Conservation (phyloP, 495 filamentous ascomycete species). For the Recurvomyces mirabilis region DNA sequence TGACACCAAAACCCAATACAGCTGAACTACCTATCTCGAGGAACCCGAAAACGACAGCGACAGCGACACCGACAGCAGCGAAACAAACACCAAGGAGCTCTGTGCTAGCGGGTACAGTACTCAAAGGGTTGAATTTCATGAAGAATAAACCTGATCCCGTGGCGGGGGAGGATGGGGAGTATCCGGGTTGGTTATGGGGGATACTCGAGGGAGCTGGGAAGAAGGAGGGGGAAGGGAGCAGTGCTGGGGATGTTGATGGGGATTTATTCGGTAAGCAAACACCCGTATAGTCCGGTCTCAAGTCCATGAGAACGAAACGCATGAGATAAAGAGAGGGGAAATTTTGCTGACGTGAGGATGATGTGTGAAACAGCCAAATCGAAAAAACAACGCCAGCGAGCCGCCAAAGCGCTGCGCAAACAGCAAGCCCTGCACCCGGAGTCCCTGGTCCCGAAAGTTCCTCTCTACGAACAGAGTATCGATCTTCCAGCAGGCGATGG, state of each 20-base stretch:
- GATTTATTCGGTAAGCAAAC: conserved; percentile 67
- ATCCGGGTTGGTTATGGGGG: conserved; percentile 85
- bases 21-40: not conserved
- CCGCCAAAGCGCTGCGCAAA: conserved; percentile 53
- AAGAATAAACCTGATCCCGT: conserved; percentile 63
- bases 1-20: conserved; percentile 33
- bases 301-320: too few species aligned
- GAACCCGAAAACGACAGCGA: conserved; percentile 19
- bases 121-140: conserved; percentile 78
- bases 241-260: conserved; percentile 36
- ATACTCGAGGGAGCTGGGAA: conserved; percentile 55
- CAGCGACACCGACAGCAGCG: conserved; percentile 15
- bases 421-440: conserved; percentile 54
- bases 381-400: conserved; percentile 59
- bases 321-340: too few species aligned
- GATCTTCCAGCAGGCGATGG: conserved; percentile 61
- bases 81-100: conserved; percentile 31
- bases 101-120: conserved; percentile 55
- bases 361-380: conserved; percentile 55
- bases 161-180: conserved; percentile 71
- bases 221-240: conserved; percentile 27
- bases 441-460: conserved; percentile 58
- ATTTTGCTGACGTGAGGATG: not conserved
- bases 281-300: too few species aligned
- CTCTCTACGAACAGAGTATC: conserved; percentile 69